A percentile compares a stretch with the other conserved stretches of the same genome.
These are phyloP conservation scores for Fraxinus ornus DNA, from an alignment of 305 asterid species.

Conservation along the genomic window DNA sequence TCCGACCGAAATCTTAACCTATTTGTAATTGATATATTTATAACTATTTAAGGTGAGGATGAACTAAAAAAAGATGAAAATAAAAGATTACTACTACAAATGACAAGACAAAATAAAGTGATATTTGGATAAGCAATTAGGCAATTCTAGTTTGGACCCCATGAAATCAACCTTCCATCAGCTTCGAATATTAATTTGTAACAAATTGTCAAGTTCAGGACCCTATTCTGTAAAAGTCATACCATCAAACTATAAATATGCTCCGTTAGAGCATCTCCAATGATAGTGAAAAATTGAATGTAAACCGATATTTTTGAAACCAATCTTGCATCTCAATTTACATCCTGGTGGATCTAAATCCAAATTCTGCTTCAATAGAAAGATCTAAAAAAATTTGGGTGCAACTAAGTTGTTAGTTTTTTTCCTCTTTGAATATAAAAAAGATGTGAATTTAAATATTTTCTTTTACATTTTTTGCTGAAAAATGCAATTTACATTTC, in stretches of 20 bases:
- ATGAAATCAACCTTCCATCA: conserved; percentile 30
- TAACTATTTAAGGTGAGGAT: not conserved
- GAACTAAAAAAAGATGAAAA: not conserved
- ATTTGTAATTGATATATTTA: not conserved
- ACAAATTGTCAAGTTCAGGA: conserved; percentile 27
- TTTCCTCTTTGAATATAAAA: no score
- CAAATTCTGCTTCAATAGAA: no score
- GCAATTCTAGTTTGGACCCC: conserved; percentile 24
- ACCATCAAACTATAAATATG: conserved; percentile 18
- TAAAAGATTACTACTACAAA: conserved; percentile 18
- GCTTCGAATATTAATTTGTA: conserved; percentile 35
- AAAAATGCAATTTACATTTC: no score
- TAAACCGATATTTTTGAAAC: no score
- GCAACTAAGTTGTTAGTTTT: not conserved
- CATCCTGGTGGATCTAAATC: not conserved
- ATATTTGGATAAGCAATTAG: conserved; percentile 31
- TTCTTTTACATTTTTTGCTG: no score
- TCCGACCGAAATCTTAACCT: not conserved
- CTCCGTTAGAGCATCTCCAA: not conserved
- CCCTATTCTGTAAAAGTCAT: conserved; percentile 26
- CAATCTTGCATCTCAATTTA: no score
- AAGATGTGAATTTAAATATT: no score
- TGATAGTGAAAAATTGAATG: no score
- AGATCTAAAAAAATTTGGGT: no score
- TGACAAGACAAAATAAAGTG: conserved; percentile 25